Conservation (phyloP, 352 stramenopile genomes). For the Pythium dissimile region DNA sequence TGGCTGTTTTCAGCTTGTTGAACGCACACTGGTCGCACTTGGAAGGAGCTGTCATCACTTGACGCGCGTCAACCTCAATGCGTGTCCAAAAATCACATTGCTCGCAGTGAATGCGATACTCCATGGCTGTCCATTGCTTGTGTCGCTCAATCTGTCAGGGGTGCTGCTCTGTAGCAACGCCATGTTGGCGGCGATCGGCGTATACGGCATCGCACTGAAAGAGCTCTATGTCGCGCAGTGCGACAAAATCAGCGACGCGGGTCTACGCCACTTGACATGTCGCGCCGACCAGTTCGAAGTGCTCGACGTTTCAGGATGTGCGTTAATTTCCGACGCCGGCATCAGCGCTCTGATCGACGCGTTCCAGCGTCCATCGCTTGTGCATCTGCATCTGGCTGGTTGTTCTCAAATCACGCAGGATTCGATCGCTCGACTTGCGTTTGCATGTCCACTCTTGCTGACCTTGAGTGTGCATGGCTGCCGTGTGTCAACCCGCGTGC, state of each 20-base stretch:
- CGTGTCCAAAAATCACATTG: constrained; percentile 81
- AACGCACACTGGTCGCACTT: constrained; percentile 79
- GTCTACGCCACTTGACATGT: constrained; percentile 42
- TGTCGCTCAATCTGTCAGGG: constrained; percentile 49
- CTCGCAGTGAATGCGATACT: constrained; percentile 59
- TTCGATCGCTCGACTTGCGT: constrained; percentile 49
- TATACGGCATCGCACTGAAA: constrained; percentile 27
- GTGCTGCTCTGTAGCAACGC: constrained; percentile 58
- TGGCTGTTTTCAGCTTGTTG: constrained; percentile 82
- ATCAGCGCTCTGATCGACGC: constrained; percentile 49
- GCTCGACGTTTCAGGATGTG: constrained; percentile 57
- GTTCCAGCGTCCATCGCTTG: constrained; percentile 47
- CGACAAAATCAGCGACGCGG: constrained; percentile 55
- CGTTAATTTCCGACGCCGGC: constrained; percentile 47
- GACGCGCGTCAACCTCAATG: constrained; percentile 67
- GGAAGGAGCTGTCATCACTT: constrained; percentile 48
- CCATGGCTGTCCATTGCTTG: constrained; percentile 42
- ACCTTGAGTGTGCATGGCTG: constrained; percentile 70
- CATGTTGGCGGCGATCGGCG: constrained; percentile 46
- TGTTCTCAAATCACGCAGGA: constrained; percentile 67
- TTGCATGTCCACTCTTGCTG: constrained; percentile 61
- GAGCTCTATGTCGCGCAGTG: constrained; percentile 64
- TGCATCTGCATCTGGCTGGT: constrained; percentile 52
- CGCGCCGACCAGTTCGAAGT: constrained; percentile 60
- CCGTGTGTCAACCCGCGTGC: constrained; percentile 48